A percentile compares a stretch with the other conserved stretches of the same genome.
Conservation (phyloP, 208 protist genomes). For the Trypanosoma congolense region DNA sequence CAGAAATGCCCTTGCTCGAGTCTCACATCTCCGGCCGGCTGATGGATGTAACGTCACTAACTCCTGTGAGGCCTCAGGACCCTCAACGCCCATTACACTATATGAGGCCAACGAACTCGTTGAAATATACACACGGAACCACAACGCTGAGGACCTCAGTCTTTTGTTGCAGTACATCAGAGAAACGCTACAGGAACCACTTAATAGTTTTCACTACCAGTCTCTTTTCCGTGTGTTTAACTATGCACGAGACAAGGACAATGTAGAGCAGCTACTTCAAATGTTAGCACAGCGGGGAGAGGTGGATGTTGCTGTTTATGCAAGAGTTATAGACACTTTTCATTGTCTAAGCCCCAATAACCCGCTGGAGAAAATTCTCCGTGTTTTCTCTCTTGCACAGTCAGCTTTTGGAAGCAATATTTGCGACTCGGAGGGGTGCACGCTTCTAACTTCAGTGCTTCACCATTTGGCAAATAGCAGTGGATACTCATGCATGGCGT, state of each 20-base stretch:
- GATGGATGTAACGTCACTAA: neutral
- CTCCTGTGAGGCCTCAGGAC: neutral
- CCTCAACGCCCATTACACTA: conserved; percentile 11
- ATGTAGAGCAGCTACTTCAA: conserved; percentile 68
- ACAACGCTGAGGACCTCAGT: conserved; percentile 69
- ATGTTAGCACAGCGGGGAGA: conserved; percentile 59
- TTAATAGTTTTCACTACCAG: conserved; percentile 70
- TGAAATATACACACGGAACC: conserved; percentile 48
- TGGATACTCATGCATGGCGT: conserved; percentile 25
- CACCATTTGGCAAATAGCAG: conserved; percentile 57
- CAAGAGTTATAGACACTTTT: conserved; percentile 60
- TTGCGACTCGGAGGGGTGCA: conserved; percentile 23
- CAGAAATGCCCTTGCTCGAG: conserved; percentile 34
- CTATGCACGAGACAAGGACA: conserved; percentile 60
- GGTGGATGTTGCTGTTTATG: conserved; percentile 62
- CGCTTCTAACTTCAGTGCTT: conserved; percentile 68
- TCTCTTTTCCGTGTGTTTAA: conserved; percentile 76
- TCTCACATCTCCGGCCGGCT: conserved; percentile 27
- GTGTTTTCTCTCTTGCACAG: conserved; percentile 40
- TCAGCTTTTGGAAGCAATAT: conserved; percentile 42
- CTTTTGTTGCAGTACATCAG: conserved; percentile 69
- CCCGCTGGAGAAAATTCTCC: conserved; percentile 40
- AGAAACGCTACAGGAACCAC: conserved; percentile 51
- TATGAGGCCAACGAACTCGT: conserved; percentile 66
- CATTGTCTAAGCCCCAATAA: conserved; percentile 60